Percentiles rank a stretch among this genome's conserved stretches.
These are phyloP conservation scores for Alternaria infectoria DNA, from an alignment of 2,329 filamentous ascomycete genomes.

Conservation along the genomic window DNA sequence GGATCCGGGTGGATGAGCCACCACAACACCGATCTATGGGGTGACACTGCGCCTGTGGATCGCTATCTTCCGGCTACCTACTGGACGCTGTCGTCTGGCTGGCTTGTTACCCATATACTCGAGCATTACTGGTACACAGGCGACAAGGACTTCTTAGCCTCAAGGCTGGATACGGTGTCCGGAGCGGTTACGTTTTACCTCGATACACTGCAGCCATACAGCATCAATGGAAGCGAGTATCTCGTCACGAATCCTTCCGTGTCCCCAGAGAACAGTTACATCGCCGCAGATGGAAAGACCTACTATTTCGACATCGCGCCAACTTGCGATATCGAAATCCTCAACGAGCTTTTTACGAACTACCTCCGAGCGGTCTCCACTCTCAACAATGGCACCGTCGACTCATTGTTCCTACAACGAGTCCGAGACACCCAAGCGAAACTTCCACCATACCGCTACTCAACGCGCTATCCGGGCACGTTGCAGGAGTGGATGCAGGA, in stretches of 20 bases:
- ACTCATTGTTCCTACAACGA: background rate
- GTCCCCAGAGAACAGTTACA: constrained; percentile 49
- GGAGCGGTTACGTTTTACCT: constrained; percentile 4
- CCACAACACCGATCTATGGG: constrained; percentile 39
- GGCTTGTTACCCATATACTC: constrained; percentile 32
- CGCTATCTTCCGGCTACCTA: constrained; percentile 31
- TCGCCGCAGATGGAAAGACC: constrained; percentile 32
- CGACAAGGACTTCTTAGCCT: constrained; percentile 21
- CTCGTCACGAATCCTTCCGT: constrained; percentile 48
- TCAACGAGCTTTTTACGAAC: constrained; percentile 49
- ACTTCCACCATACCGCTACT: constrained; percentile 26
- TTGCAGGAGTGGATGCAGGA: constrained; percentile 38
- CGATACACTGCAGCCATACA: constrained; percentile 2
- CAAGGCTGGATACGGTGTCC: constrained; percentile 5
- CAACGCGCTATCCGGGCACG: constrained; percentile 35
- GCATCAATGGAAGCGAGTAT: constrained; percentile 5
- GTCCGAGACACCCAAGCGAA: constrained; percentile 9
- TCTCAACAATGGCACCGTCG: background rate
- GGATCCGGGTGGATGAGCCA: constrained; percentile 36
- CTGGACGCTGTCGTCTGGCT: constrained; percentile 38
- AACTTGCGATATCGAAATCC: constrained; percentile 56
- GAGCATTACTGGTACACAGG: constrained; percentile 32
- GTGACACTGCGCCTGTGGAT: constrained; percentile 29
- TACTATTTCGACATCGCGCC: constrained; percentile 32
- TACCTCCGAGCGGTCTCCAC: constrained; percentile 22